A percentile compares a stretch with the other conserved stretches of the same genome.
phyloP scores from a whole-genome alignment of 441 rosid genomes.

The Arabidopsis hybrid region DNA sequence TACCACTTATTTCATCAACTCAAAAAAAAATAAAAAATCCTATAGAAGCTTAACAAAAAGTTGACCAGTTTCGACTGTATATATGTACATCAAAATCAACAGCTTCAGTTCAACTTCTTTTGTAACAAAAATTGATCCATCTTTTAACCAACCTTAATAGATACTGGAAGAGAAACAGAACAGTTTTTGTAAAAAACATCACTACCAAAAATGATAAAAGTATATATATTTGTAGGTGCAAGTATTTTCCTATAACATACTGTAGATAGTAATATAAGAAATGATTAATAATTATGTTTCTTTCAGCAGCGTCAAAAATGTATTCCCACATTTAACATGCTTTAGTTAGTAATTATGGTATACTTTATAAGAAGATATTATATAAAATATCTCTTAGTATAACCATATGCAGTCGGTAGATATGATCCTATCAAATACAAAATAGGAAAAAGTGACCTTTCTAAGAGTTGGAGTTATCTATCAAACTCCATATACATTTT shows the following conservation, averaged over 20 bases:
- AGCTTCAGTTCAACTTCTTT: too few relatives aligned
- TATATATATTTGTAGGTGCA: neutral
- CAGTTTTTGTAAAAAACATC: too few relatives aligned
- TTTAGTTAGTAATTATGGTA: slow-evolving; percentile 23
- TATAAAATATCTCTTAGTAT: slow-evolving; percentile 14
- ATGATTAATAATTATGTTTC: neutral
- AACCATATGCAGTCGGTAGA: slow-evolving; percentile 40
- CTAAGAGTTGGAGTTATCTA: slow-evolving; percentile 42
- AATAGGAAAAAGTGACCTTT: slow-evolving; percentile 11
- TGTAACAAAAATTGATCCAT: too few relatives aligned
- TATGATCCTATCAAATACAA: slow-evolving; percentile 16
- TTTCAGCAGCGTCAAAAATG: slow-evolving; percentile 8
- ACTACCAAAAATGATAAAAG: neutral
- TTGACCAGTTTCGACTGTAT: too few relatives aligned
- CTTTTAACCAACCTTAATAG: too few relatives aligned
- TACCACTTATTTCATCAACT: too few relatives aligned
- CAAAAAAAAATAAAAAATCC: too few relatives aligned
- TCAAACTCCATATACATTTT: slow-evolving; percentile 41
- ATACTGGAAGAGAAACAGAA: too few relatives aligned
- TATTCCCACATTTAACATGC: slow-evolving; percentile 36
- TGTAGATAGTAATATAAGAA: neutral
- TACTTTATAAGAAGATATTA: slow-evolving; percentile 26
- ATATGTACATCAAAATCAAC: too few relatives aligned
- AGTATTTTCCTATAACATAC: neutral
- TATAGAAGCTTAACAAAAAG: too few relatives aligned